Base-by-base conservation (phyloP, 2,329 filamentous ascomycete genomes). In the Fusarium nisikadoi region DNA sequence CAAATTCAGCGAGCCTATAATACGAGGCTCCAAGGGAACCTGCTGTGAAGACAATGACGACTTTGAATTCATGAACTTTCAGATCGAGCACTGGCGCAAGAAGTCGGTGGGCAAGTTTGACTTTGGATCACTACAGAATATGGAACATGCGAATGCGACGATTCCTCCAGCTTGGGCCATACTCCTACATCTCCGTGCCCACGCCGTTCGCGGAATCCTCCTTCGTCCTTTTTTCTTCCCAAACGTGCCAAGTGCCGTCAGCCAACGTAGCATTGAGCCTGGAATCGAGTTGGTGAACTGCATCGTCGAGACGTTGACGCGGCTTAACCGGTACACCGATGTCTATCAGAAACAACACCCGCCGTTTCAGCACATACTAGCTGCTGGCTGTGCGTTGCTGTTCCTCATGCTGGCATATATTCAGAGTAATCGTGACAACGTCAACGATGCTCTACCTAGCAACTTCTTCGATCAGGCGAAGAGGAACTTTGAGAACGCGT, bases 21-120 rank as follows among this genome's bases (percentile, higher is more conserved):
- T 55, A 20, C 52, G 52, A 12, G 38, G 52, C 27, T 29, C 52
- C 6, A 43, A 55, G n/a, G 52, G 38, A 12, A 33, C 11, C n/a
- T 25, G 7, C 3, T 55, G 52, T 11, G 27, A 55, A 33, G 52
- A 55, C 6, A 55, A 55, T 16, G 52, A 55, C 4, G 36, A 55
- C n/a, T 55, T 55, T 33, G 52, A 55, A 45, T 55, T 55, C 6
- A 55, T 55, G 52, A 55, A 55, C n/a, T 55, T 55, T 16, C 52
- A 55, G 33, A 33, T 45, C 7, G 52, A 55, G 29, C 38, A 55
- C 19, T 55, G 52, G 52, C 52, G 38, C 20, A 43, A 55, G 17
- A 55, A 55, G n/a, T 55, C 38, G 3, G 27, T 55, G 12, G 38
- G 38, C 0, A 45, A 55, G 2, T 55, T 25, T 2, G 38, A 55